A percentile compares a stretch with the other conserved stretches of the same genome.
Conservation (phyloP, 2,329 filamentous ascomycete genomes). For the Blumeriella jaapii region DNA sequence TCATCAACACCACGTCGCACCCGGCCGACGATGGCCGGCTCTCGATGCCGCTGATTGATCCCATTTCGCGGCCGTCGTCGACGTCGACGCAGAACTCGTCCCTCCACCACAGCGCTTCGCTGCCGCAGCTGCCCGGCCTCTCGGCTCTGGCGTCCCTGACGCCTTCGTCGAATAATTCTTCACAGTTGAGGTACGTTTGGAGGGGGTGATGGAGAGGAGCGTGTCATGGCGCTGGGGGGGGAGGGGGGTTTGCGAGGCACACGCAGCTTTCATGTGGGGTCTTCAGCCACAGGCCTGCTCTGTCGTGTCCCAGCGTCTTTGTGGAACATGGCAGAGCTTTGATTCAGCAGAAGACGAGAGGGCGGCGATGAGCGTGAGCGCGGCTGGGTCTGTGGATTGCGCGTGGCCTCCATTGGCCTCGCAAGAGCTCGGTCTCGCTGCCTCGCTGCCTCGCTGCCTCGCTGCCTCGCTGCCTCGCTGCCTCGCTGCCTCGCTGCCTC, state of each 20-base stretch:
- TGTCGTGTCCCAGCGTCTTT: too few species aligned
- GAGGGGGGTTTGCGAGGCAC: neutral
- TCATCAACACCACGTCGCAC: slow-evolving; percentile 35
- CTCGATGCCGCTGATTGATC: slow-evolving; percentile 37
- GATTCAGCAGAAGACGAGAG: too few species aligned
- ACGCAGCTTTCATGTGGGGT: too few species aligned
- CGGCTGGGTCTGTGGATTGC: too few species aligned
- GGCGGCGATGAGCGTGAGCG: too few species aligned
- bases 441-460: too few species aligned
- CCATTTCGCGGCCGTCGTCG: slow-evolving; percentile 41
- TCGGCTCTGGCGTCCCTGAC: slow-evolving; percentile 47
- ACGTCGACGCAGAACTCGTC: slow-evolving; percentile 36
- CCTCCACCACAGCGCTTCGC: slow-evolving; percentile 31
- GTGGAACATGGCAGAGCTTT: too few species aligned
- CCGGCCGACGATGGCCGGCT: slow-evolving; percentile 34
- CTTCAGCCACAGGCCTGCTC: too few species aligned
- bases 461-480: too few species aligned
- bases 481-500: too few species aligned
- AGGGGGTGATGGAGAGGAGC: neutral
- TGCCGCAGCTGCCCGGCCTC: slow-evolving; percentile 40
- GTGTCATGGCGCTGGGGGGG: neutral
- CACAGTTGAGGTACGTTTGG: slow-evolving; percentile 37
- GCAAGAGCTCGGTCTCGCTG: too few species aligned
- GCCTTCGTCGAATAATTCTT: slow-evolving; percentile 37
- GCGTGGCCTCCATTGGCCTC: too few species aligned